Evolutionary conservation across 2,329 filamentous ascomycete genomes (phyloP), one percentile per base, ranked within the genome.

Genomic region (Alternaria tenuissima): DNA sequence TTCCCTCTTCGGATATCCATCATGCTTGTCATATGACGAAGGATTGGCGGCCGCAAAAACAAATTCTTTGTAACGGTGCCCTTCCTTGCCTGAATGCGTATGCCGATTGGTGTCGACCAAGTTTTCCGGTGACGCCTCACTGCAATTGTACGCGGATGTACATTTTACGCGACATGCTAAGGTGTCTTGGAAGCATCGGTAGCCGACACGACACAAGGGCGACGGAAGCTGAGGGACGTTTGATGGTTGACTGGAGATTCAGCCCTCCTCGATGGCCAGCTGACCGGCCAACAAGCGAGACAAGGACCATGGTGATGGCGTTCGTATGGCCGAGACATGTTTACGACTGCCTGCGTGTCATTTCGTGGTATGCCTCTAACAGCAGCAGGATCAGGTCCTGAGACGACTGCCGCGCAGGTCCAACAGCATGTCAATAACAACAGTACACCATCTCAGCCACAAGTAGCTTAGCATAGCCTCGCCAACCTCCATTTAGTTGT

Each of bases 1-100:
- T 70, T 71, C 61, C 52, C 52, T 34, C 14, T 41, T 26, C 46
- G 46, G 24, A 24, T 20, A 6, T 41, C 57, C 64, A 64, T 62
- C 60, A 60, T 65, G 43, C 53, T 61, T 64, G 55, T 71, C 66
- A 68, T 60, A 68, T 67, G 65, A 69, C 57, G 54, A 55, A 44
- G 59, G 55, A 64, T 60, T 68, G 66, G 64, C 49, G 58, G 61
- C 65, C 62, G 56, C 55, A 67, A 72, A 71, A 70, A 69, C 55
- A 47, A 65, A 62, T 32, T 54, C 38, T 52, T 39, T 62, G 44
- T 47, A 69, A 70, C 66, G 69, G 66, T 54, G 63, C 53, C 57
- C 41, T 57, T 49, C 44, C 20, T 36, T 49, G 46, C 30, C 22
- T 48, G 46, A 20, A n/a, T 61, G 55, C 47, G 52, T 32, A 44